phyloP scores from a whole-genome alignment of 805 yeast species.

The Ogataea haglerorum region DNA sequence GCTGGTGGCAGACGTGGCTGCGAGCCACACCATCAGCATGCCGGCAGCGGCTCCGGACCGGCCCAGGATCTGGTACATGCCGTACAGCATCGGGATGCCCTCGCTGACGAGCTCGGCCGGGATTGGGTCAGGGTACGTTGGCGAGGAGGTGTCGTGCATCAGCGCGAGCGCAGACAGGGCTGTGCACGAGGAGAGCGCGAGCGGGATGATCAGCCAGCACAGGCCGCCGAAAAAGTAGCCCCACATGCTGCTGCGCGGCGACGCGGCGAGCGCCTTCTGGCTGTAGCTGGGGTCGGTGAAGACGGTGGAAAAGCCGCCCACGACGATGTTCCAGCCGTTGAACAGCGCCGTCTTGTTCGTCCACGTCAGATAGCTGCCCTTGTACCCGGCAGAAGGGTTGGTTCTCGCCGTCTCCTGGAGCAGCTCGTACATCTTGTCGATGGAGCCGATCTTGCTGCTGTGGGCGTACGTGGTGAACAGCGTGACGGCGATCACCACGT shows the following conservation, averaged over 20 bases:
- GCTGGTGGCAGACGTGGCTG: conserved; percentile 41
- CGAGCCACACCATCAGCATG: conserved; percentile 38
- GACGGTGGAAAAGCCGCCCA: conserved; percentile 28
- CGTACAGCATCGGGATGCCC: conserved; percentile 38
- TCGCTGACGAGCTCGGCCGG: conserved; percentile 37
- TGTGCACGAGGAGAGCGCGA: conserved; percentile 30
- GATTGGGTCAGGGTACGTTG: conserved; percentile 41
- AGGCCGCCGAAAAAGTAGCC: conserved; percentile 33
- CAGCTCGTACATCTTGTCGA: conserved; percentile 34
- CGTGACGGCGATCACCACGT: conserved; percentile 32
- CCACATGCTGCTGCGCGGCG: conserved; percentile 26
- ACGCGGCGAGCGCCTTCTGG: conserved; percentile 33
- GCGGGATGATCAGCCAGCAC: conserved; percentile 34
- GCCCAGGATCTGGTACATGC: conserved; percentile 34
- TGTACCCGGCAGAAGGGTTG: conserved; percentile 26
- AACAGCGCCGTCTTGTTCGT: conserved; percentile 33
- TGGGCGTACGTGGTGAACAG: conserved; percentile 27
- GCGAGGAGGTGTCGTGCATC: conserved; percentile 30
- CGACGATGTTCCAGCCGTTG: conserved; percentile 37
- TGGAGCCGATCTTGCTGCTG: conserved; percentile 32
- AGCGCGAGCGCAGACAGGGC: conserved; percentile 37
- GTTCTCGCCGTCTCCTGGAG: conserved; percentile 20
- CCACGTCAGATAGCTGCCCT: conserved; percentile 34
- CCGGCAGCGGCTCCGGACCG: conserved; percentile 41
- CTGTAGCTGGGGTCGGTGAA: conserved; percentile 32